A percentile compares a stretch with the other conserved stretches of the same genome.
phyloP scores from a whole-genome alignment of 371 early-diverging fungal species.

The Nematocida parisii region DNA sequence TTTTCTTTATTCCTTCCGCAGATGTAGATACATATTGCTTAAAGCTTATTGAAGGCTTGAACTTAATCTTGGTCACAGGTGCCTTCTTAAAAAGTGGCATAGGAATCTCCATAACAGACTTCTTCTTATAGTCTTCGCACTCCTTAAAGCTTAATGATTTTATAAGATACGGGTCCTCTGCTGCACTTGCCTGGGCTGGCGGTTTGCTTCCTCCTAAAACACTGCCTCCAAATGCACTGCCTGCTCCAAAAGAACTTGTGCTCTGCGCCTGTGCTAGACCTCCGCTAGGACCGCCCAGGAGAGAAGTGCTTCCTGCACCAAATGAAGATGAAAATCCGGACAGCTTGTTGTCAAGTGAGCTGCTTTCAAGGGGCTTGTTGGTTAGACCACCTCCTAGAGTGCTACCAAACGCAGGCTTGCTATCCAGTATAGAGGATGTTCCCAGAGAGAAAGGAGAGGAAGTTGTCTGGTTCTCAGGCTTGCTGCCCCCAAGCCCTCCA shows the following conservation, averaged over 20 bases:
- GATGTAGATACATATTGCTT: slow-evolving; percentile 18
- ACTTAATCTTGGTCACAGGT: slow-evolving; percentile 48
- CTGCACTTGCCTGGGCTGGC: neutral
- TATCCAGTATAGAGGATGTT: neutral
- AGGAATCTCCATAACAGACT: slow-evolving; percentile 32
- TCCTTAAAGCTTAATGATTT: slow-evolving; percentile 46
- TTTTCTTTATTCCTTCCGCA: neutral
- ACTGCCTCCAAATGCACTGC: neutral
- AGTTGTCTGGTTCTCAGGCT: neutral
- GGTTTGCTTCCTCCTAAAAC: neutral
- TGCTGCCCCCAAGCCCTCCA: neutral
- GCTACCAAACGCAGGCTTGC: neutral
- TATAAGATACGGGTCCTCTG: slow-evolving; percentile 51
- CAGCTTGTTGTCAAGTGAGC: neutral
- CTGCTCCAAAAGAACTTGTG: slow-evolving; percentile 7
- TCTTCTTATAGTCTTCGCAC: slow-evolving; percentile 54
- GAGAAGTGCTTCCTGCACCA: neutral
- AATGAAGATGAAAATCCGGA: slow-evolving; percentile 1
- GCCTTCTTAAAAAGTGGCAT: slow-evolving; percentile 39
- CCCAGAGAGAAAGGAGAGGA: neutral
- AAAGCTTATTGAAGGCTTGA: slow-evolving; percentile 28
- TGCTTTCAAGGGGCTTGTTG: slow-evolving; percentile 4
- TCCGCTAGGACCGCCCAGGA: no score
- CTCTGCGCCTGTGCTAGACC: neutral
- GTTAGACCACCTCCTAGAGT: neutral